Evolutionary conservation across 306 rosid species (phyloP).

Genomic region (Vicia sativa): DNA sequence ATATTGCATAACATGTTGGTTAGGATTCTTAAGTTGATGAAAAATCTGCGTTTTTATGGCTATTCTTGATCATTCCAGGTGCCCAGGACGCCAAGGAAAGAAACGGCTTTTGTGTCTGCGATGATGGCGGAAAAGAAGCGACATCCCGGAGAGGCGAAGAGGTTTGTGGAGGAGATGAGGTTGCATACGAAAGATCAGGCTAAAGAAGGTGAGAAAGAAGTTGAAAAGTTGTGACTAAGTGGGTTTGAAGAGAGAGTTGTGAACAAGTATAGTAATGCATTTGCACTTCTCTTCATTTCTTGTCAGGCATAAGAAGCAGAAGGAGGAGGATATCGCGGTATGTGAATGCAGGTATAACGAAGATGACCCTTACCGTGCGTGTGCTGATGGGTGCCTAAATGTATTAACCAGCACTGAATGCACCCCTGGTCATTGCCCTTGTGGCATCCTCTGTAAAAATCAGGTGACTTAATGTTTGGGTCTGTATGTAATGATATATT

Average conservation of each 20-base stretch:
- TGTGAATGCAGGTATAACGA: constrained; percentile 72
- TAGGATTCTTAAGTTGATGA: constrained; percentile 69
- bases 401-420: constrained; percentile 90
- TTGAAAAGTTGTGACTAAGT: too few relatives aligned
- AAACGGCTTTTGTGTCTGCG: too few relatives aligned
- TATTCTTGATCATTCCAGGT: too few relatives aligned
- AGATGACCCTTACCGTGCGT: constrained; percentile 64
- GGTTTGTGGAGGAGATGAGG: too few relatives aligned
- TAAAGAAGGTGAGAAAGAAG: too few relatives aligned
- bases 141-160: too few relatives aligned
- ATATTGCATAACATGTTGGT: constrained; percentile 66
- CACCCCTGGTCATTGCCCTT: constrained; percentile 82
- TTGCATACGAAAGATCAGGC: too few relatives aligned
- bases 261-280: neutral
- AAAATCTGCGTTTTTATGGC: constrained; percentile 78
- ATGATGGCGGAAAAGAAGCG: too few relatives aligned
- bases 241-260: too few relatives aligned
- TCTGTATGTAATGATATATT: constrained; percentile 1
- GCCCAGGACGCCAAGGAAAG: too few relatives aligned
- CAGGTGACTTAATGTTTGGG: constrained; percentile 55
- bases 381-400: constrained; percentile 90
- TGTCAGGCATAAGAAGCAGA: constrained; percentile 75
- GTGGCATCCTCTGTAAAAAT: constrained; percentile 72
- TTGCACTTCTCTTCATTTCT: constrained; percentile 23
- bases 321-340: constrained; percentile 84